Evolutionary conservation across 495 filamentous ascomycete genomes (phyloP).

Genomic region (Hypoxylon fragiforme): DNA sequence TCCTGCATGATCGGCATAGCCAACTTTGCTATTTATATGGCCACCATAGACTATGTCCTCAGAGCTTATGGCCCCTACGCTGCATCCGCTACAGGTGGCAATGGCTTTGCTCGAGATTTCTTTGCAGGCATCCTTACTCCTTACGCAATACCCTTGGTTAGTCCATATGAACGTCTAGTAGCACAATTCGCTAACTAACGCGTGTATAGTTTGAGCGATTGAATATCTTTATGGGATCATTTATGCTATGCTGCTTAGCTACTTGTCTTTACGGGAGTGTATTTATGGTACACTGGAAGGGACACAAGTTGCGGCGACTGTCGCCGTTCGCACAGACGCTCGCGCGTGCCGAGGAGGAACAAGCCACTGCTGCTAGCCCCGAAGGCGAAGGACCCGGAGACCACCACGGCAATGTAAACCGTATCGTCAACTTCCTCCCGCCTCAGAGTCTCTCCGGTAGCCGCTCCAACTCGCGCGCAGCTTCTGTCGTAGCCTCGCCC

Average conservation of each 20-base stretch:
- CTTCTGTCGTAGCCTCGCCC: neutral
- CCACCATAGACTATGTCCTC: constrained; percentile 77
- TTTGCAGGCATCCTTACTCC: constrained; percentile 68
- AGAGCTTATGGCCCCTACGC: constrained; percentile 72
- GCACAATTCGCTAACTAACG: neutral
- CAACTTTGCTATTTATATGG: constrained; percentile 73
- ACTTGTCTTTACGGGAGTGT: constrained; percentile 1
- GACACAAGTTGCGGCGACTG: constrained; percentile 57
- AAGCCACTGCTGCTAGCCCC: neutral
- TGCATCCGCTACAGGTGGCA: constrained; percentile 72
- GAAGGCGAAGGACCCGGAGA: neutral
- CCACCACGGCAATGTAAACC: neutral
- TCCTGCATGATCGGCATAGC: constrained; percentile 67
- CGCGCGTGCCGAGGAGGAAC: constrained; percentile 5
- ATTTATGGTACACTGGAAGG: constrained; percentile 62
- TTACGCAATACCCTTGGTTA: constrained; percentile 60
- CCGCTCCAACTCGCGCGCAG: neutral
- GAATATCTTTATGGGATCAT: constrained; percentile 59
- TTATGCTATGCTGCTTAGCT: constrained; percentile 62
- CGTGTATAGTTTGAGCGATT: too few relatives aligned
- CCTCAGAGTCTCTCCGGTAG: constrained; percentile 12
- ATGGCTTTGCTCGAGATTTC: constrained; percentile 72
- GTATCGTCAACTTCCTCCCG: constrained; percentile 10
- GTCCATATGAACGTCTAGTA: neutral
- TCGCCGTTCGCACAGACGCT: constrained; percentile 62